Conservation (phyloP, 192 early-diverging fungal genomes). For the Entrophospora sp. region DNA sequence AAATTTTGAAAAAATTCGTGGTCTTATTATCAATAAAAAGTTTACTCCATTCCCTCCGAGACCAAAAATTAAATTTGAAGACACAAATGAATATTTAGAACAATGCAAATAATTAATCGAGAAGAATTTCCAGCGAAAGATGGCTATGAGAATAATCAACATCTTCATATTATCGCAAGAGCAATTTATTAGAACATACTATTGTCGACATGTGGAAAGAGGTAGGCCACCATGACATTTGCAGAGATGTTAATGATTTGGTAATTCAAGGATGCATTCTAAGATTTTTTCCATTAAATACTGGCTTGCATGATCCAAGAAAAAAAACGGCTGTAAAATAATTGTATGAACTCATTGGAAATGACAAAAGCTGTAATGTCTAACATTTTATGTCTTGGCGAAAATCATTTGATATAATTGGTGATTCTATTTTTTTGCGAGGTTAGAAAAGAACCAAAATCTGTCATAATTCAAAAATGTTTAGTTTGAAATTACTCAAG, state of each 20-base stretch:
- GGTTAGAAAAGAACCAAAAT: too few species aligned
- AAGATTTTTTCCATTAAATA: background rate
- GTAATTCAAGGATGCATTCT: slow-evolving; percentile 5
- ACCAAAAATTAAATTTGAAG: background rate
- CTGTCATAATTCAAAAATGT: too few species aligned
- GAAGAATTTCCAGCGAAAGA: background rate
- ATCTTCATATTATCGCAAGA: background rate
- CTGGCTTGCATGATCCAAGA: background rate
- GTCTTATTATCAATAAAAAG: background rate
- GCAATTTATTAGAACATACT: slow-evolving; percentile 4
- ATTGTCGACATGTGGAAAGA: background rate
- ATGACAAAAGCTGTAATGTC: too few species aligned
- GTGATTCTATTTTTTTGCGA: too few species aligned
- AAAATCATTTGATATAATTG: too few species aligned
- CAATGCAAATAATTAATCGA: too few species aligned
- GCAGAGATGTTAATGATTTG: slow-evolving; percentile 7
- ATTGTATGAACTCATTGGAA: background rate
- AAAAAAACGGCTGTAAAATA: background rate
- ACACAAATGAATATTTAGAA: too few species aligned
- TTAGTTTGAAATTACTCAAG: too few species aligned
- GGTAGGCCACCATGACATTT: background rate
- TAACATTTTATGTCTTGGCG: too few species aligned
- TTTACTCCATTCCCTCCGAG: slow-evolving; percentile 8
- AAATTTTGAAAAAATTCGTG: background rate
- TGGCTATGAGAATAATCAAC: background rate